Evolutionary conservation across 768 basidiomycete genomes (phyloP).

Genomic region (Naganishia onofrii): DNA sequence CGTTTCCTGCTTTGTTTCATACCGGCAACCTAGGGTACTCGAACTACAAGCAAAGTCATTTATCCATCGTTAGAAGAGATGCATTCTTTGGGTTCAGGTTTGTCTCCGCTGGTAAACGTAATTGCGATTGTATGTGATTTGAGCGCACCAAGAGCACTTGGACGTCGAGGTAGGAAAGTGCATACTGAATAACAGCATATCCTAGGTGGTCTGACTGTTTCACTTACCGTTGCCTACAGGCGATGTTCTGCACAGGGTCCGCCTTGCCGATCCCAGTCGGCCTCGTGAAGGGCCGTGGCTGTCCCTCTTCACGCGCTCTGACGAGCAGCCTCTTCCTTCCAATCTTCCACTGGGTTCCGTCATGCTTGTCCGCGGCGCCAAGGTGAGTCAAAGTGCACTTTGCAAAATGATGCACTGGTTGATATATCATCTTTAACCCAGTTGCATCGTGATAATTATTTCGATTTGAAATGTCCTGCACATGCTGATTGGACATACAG

Average conservation of each 20-base stretch:
- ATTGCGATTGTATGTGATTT: background rate
- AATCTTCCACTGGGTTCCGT: conserved; percentile 3
- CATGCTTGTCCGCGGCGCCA: background rate
- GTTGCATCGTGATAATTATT: background rate
- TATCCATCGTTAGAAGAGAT: background rate
- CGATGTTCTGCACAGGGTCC: background rate
- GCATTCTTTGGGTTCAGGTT: background rate
- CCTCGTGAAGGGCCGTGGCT: conserved; percentile 5
- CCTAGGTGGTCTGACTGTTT: background rate
- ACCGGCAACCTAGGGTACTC: background rate
- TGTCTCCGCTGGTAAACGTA: background rate
- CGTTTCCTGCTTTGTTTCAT: background rate
- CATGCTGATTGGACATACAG: conserved; percentile 10
- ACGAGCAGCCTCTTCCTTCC: conserved; percentile 2
- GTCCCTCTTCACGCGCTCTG: background rate
- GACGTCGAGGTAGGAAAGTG: conserved; percentile 5
- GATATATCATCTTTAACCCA: background rate
- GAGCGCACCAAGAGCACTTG: background rate
- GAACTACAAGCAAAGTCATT: background rate
- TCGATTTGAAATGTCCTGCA: conserved; percentile 4
- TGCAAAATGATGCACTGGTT: background rate
- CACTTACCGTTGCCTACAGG: background rate
- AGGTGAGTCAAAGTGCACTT: background rate
- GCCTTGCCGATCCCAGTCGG: conserved; percentile 3
- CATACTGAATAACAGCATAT: background rate